Evolutionary conservation across 208 protist genomes (phyloP).

Genomic region (Histomonas meleagridis): DNA sequence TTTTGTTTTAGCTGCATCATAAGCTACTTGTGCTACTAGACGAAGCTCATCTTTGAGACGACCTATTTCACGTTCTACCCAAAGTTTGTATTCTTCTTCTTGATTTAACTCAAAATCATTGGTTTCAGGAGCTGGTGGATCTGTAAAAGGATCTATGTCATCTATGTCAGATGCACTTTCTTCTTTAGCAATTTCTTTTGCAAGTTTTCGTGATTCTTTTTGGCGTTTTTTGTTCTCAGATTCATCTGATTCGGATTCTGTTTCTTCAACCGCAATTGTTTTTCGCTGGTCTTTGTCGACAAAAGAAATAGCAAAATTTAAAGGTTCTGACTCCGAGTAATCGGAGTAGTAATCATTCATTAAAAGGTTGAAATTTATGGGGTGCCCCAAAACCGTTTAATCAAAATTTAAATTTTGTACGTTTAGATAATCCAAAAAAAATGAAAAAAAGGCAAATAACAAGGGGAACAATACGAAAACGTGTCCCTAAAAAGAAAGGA

Average conservation of each 20-base stretch:
- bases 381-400: too few relatives aligned
- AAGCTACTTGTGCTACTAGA: neutral
- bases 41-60: neutral
- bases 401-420: too few relatives aligned
- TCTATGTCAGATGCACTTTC: neutral
- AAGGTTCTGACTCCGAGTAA: too few relatives aligned
- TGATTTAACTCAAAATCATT: neutral
- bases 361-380: too few relatives aligned
- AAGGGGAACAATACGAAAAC: too few relatives aligned
- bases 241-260: neutral
- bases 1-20: neutral
- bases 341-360: too few relatives aligned
- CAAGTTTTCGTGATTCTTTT: neutral
- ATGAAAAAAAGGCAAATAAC: too few relatives aligned
- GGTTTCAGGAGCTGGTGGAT: neutral
- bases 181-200: neutral
- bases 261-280: too few relatives aligned
- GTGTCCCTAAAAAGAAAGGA: neutral
- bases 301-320: too few relatives aligned
- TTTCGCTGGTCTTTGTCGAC: too few relatives aligned
- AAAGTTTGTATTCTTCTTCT: slow-evolving; percentile 26
- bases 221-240: neutral
- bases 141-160: neutral
- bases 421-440: too few relatives aligned
- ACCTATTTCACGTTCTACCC: neutral